Percentiles rank a stretch among this genome's conserved stretches.
phyloP scores from a whole-genome alignment of 176 grass and related monocot species.

The Triticum dicoccoides region DNA sequence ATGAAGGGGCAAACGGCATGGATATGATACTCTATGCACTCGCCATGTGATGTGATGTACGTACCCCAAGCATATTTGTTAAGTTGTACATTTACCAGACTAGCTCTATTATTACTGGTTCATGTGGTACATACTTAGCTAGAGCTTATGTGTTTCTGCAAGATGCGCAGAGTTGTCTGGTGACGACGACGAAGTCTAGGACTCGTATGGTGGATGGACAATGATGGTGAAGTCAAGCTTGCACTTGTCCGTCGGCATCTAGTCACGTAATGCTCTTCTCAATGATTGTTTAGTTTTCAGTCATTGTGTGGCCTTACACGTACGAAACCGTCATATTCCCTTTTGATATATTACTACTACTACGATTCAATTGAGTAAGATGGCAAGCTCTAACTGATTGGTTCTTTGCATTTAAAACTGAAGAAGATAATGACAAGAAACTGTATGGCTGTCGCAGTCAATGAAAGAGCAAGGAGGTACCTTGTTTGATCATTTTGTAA shows the following conservation, averaged over 20 bases:
- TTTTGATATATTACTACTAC: not conserved
- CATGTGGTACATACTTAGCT: not conserved
- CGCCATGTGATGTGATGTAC: constrained; percentile 10
- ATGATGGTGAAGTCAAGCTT: not conserved
- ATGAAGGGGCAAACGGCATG: not conserved
- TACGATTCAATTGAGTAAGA: not conserved
- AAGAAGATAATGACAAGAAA: not conserved
- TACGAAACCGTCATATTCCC: constrained; percentile 15
- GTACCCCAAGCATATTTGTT: not conserved
- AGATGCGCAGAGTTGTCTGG: not conserved
- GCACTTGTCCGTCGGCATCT: not conserved
- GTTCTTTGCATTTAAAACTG: not conserved
- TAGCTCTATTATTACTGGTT: not conserved
- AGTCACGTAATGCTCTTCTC: not conserved
- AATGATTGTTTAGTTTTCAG: not conserved
- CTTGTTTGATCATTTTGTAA: not conserved
- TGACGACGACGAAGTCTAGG: not conserved
- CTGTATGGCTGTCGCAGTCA: not conserved
- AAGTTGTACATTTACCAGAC: not conserved
- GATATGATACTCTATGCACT: not conserved
- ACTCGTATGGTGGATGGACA: not conserved
- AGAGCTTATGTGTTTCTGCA: not conserved
- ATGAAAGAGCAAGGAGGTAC: not conserved
- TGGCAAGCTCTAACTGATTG: not conserved
- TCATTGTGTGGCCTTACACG: not conserved